Base-by-base conservation (phyloP, 257 asterid genomes). In the Solanum sejunctum region DNA sequence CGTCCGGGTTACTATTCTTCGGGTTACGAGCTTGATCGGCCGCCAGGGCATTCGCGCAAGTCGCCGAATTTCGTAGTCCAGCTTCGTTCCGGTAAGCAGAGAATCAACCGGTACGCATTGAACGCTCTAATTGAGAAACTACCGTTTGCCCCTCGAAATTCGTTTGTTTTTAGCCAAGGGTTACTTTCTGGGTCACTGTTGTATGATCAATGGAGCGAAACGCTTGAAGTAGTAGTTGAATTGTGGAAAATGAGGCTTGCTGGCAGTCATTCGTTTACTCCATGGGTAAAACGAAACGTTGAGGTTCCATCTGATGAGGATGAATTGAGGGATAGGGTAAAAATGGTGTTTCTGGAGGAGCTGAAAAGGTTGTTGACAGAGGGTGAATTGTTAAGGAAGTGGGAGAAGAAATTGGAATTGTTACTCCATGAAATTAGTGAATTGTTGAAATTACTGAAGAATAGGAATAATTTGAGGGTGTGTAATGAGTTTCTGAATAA, bases 161-260 rank as follows among this genome's bases (percentile, higher is more conserved):
- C 57, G 18, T 60, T 57, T 77, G 69, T 88, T n/a, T 84, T 83
- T 11, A 49, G 55, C 20, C 70, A 61, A 3, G 90, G 88, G 54
- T 18, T 3, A 10, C 13, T 88, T 5, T 57, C 72, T 8, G 95
- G 88, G 8, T 17, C 54, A 9, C 89, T 96, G 3, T 80, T 1
- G 61, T 96, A 92, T 47, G 89, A 88, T 90, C 98, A 94, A 92
- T 96, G 98, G 98, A 90, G 82, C 12, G 92, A 93, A 89, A 91
- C 97, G 18, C 88, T 90, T 20, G 94, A 88, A 45, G 92, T 93
- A 0, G 54, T 93, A 54, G 95, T 86, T 70, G 89, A 90, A 82
- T 84, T 94, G 60, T 96, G 99, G 98, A 90, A 87, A 39, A 73
- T 88, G 84, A 91, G 87, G 77, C 80, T 96, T 32, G 49, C 57